Percentiles rank a stretch among this genome's conserved stretches.
Evolutionary conservation across 352 stramenopile genomes (phyloP).

Genomic region (Elongisporangium undulatum): DNA sequence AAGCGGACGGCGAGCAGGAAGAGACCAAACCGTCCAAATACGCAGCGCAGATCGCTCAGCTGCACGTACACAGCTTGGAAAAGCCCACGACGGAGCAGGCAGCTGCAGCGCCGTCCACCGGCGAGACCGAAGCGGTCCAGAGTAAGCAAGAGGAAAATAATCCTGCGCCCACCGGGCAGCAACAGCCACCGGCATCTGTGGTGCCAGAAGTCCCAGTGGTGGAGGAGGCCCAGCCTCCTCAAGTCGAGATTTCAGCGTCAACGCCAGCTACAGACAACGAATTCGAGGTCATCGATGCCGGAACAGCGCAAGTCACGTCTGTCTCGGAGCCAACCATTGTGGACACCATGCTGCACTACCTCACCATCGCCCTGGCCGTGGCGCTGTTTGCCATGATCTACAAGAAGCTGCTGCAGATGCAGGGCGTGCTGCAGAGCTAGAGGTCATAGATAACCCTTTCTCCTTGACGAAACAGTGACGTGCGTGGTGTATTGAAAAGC

Average conservation of each 20-base stretch:
- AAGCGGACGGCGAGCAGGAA: conserved; percentile 15
- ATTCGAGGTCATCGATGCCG: background rate
- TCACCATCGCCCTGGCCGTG: conserved; percentile 57
- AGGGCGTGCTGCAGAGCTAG: conserved; percentile 42
- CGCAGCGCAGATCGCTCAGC: conserved; percentile 70
- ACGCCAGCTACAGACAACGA: background rate
- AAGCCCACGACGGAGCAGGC: background rate
- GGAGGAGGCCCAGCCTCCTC: background rate
- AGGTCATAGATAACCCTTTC: background rate
- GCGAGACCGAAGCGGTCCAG: background rate
- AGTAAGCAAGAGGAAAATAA: background rate
- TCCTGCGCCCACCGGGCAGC: conserved; percentile 9
- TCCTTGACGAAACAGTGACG: background rate
- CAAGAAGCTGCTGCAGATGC: conserved; percentile 76
- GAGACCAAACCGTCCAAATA: conserved; percentile 59
- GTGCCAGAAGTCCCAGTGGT: background rate
- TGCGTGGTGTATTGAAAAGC: background rate
- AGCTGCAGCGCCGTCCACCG: background rate
- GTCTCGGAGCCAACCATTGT: conserved; percentile 26
- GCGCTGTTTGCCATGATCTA: conserved; percentile 74
- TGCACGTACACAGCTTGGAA: conserved; percentile 78
- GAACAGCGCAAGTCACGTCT: background rate
- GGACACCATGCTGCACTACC: conserved; percentile 65
- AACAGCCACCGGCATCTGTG: conserved; percentile 2
- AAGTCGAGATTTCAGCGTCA: background rate